A percentile compares a stretch with the other conserved stretches of the same genome.
Conservation (phyloP, 257 asterid genomes). For the Euphrasia confusa region DNA sequence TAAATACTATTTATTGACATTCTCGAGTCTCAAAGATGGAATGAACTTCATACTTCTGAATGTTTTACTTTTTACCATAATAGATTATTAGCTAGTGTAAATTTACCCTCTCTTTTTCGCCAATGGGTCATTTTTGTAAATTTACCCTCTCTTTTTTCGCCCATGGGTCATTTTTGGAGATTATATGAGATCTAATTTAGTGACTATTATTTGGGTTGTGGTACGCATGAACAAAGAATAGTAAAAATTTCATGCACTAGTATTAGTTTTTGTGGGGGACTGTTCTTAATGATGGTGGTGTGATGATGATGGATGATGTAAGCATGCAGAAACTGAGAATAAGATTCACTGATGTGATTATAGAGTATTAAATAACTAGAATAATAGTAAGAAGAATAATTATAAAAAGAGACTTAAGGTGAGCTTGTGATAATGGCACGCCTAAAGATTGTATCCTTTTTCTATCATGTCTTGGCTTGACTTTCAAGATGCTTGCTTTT, state of each 20-base stretch:
- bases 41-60: neutral
- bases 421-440: slow-evolving; percentile 32
- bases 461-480: neutral
- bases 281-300: neutral
- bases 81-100: neutral
- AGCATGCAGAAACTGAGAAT: slow-evolving; percentile 37
- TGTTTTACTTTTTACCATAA: neutral
- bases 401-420: neutral
- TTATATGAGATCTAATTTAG: neutral
- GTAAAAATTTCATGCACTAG: slow-evolving; percentile 9
- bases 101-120: neutral
- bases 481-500: neutral
- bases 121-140: neutral
- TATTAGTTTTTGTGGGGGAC: neutral
- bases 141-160: neutral
- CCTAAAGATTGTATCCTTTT: slow-evolving; percentile 23
- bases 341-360: slow-evolving; percentile 28
- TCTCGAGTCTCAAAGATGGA: slow-evolving; percentile 15
- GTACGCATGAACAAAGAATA: neutral
- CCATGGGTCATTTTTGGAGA: neutral
- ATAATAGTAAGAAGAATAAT: neutral
- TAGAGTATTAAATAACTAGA: slow-evolving; percentile 13
- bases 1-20: slow-evolving; percentile 1
- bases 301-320: slow-evolving; percentile 32
- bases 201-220: neutral